Conservation (phyloP, 805 yeast genomes). For the Nakazawaea molendinolei region DNA sequence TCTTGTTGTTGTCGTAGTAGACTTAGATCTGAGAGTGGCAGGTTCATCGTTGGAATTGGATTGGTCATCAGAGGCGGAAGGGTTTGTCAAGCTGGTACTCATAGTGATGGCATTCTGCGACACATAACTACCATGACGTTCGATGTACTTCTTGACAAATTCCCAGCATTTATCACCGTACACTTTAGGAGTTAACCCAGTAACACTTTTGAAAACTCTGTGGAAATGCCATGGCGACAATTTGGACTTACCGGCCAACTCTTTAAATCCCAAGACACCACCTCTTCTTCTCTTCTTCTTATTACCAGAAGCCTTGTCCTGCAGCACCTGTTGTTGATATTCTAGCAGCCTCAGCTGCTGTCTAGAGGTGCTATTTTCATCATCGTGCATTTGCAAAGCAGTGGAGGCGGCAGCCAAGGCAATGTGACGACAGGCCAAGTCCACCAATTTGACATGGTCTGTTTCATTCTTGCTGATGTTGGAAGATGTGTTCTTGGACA, state of each 20-base stretch:
- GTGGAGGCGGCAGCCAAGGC: conserved; percentile 68
- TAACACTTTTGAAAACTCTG: conserved; percentile 78
- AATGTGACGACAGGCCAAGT: conserved; percentile 76
- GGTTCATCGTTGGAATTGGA: no score
- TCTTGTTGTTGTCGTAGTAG: no score
- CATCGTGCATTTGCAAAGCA: conserved; percentile 14
- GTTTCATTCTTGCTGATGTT: conserved; percentile 50
- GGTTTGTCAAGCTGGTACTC: conserved; percentile 26
- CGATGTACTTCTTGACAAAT: conserved; percentile 33
- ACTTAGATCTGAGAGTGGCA: no score
- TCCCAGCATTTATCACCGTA: conserved; percentile 82
- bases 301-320: conserved; percentile 14
- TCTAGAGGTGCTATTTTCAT: conserved; percentile 4
- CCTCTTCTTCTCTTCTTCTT: conserved; percentile 59
- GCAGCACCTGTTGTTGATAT: conserved; percentile 16
- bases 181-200: conserved; percentile 83
- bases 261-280: conserved; percentile 78
- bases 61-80: conserved; percentile 16
- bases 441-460: conserved; percentile 64
- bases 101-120: conserved; percentile 21
- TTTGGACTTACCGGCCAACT: conserved; percentile 77
- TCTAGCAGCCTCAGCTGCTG: conserved; percentile 15
- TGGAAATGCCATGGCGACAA: conserved; percentile 92
- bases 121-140: conserved; percentile 13
- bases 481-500: conserved; percentile 5